Conservation (phyloP, 495 filamentous ascomycete species). For the Penicillium arizonense region DNA sequence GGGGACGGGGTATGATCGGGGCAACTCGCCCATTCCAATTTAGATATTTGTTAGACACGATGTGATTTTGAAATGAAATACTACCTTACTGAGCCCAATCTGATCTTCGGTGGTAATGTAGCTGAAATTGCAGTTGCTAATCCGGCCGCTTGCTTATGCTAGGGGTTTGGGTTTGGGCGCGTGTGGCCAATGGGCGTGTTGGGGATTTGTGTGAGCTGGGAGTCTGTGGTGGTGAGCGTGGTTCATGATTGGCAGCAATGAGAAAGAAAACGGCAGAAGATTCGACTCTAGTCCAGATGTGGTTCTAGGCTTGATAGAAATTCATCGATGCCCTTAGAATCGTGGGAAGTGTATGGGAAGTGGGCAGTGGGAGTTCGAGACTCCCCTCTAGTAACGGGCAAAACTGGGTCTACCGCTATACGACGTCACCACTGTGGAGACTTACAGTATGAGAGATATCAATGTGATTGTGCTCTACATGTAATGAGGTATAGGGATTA, state of each 20-base stretch:
- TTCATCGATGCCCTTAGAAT: no score
- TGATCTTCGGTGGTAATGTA: background rate
- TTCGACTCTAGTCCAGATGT: no score
- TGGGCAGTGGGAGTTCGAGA: background rate
- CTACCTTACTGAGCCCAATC: background rate
- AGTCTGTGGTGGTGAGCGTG: no score
- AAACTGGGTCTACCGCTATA: background rate
- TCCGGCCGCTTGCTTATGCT: slow-evolving; percentile 7
- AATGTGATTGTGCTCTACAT: background rate
- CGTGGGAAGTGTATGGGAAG: background rate
- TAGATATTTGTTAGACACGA: no score
- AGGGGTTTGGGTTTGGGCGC: background rate
- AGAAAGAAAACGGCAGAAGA: no score
- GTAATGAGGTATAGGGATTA: background rate
- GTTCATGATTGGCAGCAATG: no score
- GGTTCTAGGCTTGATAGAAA: no score
- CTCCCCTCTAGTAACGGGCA: no score
- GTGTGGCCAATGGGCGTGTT: background rate
- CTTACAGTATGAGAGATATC: background rate
- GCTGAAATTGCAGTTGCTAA: slow-evolving; percentile 8
- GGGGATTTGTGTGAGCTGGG: background rate
- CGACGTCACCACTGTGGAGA: no score
- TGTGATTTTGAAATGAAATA: no score
- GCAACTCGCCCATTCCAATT: slow-evolving; percentile 8
- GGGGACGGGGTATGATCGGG: slow-evolving; percentile 13